These are phyloP conservation scores for Solanum etuberosum DNA, from an alignment of 257 asterid species.

Conservation along the genomic window DNA sequence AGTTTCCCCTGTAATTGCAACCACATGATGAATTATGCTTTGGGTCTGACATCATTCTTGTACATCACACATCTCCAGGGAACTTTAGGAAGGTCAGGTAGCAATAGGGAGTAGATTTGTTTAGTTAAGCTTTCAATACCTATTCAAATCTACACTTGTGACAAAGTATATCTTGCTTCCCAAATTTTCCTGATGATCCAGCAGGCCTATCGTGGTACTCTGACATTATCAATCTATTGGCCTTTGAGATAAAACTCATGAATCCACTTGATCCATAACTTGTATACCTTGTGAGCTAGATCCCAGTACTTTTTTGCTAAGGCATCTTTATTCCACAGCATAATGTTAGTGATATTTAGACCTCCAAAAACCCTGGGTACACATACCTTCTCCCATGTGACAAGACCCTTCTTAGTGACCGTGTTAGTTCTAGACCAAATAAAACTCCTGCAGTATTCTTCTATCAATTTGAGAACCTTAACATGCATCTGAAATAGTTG, in stretches of 20 bases:
- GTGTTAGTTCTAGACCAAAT: background rate
- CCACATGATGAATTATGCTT: background rate
- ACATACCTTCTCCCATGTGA: background rate
- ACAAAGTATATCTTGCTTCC: background rate
- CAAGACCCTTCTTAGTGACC: background rate
- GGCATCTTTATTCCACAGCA: background rate
- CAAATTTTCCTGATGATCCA: background rate
- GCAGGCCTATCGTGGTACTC: background rate
- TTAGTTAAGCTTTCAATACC: background rate
- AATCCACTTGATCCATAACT: background rate
- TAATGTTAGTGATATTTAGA: background rate
- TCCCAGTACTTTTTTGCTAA: background rate
- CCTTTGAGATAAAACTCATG: background rate
- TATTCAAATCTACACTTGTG: background rate
- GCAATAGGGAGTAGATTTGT: background rate
- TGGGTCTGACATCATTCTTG: background rate
- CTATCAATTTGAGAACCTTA: background rate
- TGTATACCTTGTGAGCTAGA: background rate
- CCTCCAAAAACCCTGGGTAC: background rate
- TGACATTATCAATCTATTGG: background rate
- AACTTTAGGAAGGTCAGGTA: background rate
- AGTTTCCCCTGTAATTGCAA: background rate
- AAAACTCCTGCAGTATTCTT: background rate
- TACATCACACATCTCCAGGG: background rate
- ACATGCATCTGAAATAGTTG: background rate